phyloP scores from a whole-genome alignment of 176 grass and related monocot genomes.

The Luzula sylvatica region DNA sequence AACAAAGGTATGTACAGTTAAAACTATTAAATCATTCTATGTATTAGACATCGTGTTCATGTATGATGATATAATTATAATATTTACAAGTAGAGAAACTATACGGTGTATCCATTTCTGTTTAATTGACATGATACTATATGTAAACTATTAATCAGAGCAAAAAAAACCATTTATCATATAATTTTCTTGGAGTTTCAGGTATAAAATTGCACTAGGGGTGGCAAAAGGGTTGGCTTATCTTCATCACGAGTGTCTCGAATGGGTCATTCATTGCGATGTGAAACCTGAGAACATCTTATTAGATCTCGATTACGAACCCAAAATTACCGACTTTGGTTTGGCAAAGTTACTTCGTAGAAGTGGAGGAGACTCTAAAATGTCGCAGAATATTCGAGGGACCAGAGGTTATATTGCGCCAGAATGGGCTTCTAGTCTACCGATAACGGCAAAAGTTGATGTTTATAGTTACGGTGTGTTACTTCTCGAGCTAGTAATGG shows the following conservation, averaged over 20 bases:
- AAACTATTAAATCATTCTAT: too few relatives aligned
- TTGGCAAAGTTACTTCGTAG: slow-evolving; percentile 23
- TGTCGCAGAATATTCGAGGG: slow-evolving; percentile 25
- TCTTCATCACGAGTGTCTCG: slow-evolving; percentile 30
- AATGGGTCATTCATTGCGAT: slow-evolving; percentile 33
- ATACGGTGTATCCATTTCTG: too few relatives aligned
- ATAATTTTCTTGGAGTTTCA: too few relatives aligned
- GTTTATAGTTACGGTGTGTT: slow-evolving; percentile 28
- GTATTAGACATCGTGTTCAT: too few relatives aligned
- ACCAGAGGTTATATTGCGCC: slow-evolving; percentile 30
- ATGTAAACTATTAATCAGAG: too few relatives aligned
- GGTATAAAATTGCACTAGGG: slow-evolving; percentile 21
- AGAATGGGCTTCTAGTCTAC: slow-evolving; percentile 27
- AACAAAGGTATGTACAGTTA: slow-evolving; percentile 9
- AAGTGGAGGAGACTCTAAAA: not conserved
- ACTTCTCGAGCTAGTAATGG: slow-evolving; percentile 27
- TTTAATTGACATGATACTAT: too few relatives aligned
- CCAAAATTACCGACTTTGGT: slow-evolving; percentile 29
- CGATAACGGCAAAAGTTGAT: slow-evolving; percentile 26
- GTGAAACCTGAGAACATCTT: slow-evolving; percentile 33
- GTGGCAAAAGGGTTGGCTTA: slow-evolving; percentile 25
- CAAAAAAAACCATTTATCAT: too few relatives aligned
- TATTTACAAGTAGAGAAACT: too few relatives aligned
- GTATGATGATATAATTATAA: too few relatives aligned
- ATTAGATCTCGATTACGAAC: slow-evolving; percentile 21